Base-by-base conservation (phyloP, 2,329 filamentous ascomycete genomes). In the Ascochyta clinopodiicola region DNA sequence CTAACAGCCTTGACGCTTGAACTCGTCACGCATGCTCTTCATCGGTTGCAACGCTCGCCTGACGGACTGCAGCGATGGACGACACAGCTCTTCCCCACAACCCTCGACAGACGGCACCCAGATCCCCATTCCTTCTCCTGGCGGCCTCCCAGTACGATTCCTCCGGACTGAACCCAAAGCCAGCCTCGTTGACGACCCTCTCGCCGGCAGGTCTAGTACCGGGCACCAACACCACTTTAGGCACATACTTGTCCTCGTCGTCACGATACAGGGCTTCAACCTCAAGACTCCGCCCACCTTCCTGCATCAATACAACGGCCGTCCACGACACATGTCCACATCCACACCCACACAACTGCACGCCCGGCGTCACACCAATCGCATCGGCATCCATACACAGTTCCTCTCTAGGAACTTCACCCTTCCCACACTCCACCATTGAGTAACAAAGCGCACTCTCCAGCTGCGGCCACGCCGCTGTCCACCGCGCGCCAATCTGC, bases 141-240 rank as follows among this genome's bases (percentile, higher is more conserved):
- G 56, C 9, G 0, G 15, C 31, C 38, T 62, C 56, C 59, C 59
- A 62, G 32, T 57, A 62, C 27, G 47, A 44, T 8, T 44, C 50
- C 10, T 44, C 40, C 0, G 40, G 38, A 2, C 47, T 36, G n/a
- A 25, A 56, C 10, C 32, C 24, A 7, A 40, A n/a, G 4, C 32
- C 40, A 5, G 13, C 21, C 29, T 25, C n/a, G 13, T 21, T 17
- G 4, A 39, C 15, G 9, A 45, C n/a, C 2, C 22, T 21, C 6
- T 15, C 29, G 2, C 10, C 21, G 1, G 42, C 27, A 27, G 42
- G 42, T 37, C 13, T 12, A 1, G 36, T 22, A 29, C 49, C 49
- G 1, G 49, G 42, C n/a, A 51, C 29, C 21, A 45, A n/a, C 25
- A 32, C 4, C 5, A 40, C 25, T 3, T 19, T 17, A 2, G 35